Evolutionary conservation across 129 eudicot genomes (phyloP).

Genomic region (Dittrichia graveolens): DNA sequence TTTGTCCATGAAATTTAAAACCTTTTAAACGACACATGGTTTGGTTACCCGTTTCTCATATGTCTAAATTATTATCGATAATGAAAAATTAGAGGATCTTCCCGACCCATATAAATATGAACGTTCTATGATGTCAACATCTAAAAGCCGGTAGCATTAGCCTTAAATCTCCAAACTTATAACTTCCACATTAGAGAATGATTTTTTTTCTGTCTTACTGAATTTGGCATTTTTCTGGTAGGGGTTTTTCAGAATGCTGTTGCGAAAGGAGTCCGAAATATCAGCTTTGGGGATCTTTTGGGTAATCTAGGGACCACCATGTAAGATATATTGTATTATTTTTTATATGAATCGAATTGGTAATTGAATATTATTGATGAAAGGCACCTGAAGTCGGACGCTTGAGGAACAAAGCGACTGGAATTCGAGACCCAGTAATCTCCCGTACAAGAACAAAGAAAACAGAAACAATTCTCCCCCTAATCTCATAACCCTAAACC

Average conservation of each 20-base stretch:
- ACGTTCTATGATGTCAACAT: conserved; percentile 11
- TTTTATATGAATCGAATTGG: no score
- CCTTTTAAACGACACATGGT: not conserved
- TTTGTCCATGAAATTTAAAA: not conserved
- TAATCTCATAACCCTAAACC: no score
- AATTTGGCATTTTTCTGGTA: conserved; percentile 33
- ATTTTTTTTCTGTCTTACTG: conserved; percentile 23
- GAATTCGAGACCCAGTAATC: no score
- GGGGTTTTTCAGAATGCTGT: conserved; percentile 91
- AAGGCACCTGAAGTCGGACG: no score
- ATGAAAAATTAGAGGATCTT: not conserved
- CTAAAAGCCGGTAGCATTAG: not conserved
- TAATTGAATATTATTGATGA: no score
- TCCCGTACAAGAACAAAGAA: no score
- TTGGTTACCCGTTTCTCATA: not conserved
- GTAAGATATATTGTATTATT: conserved; percentile 40
- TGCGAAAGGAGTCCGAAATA: conserved; percentile 75
- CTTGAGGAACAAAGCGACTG: no score
- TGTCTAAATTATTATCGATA: not conserved
- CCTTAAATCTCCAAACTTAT: conserved; percentile 4
- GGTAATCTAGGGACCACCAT: conserved; percentile 88
- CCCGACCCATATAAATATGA: not conserved
- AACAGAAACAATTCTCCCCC: no score
- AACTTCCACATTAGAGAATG: not conserved
- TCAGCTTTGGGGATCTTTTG: conserved; percentile 96